phyloP scores from a whole-genome alignment of 306 rosid genomes.

The Cucumis hystrix region DNA sequence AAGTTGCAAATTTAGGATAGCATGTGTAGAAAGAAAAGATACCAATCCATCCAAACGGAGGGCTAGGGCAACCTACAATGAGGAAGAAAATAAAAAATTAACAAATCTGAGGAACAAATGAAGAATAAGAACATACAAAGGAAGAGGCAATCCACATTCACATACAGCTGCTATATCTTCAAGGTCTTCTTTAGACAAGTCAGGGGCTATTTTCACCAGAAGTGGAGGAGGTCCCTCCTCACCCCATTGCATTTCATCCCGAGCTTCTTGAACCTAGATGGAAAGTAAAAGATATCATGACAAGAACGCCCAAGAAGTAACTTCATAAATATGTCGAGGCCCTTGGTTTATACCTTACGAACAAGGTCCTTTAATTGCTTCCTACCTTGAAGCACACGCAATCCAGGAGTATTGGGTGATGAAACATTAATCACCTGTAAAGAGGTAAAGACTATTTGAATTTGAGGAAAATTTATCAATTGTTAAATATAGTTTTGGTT shows the following conservation, averaged over 20 bases:
- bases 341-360: slow-evolving; percentile 53
- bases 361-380: slow-evolving; percentile 93
- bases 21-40: slow-evolving; percentile 15
- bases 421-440: slow-evolving; percentile 91
- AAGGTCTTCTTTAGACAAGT: slow-evolving; percentile 90
- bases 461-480: neutral
- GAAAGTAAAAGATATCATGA: slow-evolving; percentile 12
- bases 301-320: slow-evolving; percentile 10
- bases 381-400: slow-evolving; percentile 98
- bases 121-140: neutral
- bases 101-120: slow-evolving; percentile 2
- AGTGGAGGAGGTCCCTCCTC: slow-evolving; percentile 99
- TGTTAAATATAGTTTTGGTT: neutral
- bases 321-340: neutral
- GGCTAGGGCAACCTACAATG: slow-evolving; percentile 63
- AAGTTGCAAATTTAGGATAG: neutral
- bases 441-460: neutral
- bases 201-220: slow-evolving; percentile 97
- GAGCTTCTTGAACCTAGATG: slow-evolving; percentile 84
- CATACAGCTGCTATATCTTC: slow-evolving; percentile 98
- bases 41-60: slow-evolving; percentile 96
- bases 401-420: slow-evolving; percentile 96
- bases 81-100: slow-evolving; percentile 17
- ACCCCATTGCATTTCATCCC: slow-evolving; percentile 99
- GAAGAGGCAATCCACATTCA: neutral